Evolutionary conservation across 176 grass and related monocot species (phyloP), one percentile per base, ranked within the genome.

Genomic region (Zizania latifolia): DNA sequence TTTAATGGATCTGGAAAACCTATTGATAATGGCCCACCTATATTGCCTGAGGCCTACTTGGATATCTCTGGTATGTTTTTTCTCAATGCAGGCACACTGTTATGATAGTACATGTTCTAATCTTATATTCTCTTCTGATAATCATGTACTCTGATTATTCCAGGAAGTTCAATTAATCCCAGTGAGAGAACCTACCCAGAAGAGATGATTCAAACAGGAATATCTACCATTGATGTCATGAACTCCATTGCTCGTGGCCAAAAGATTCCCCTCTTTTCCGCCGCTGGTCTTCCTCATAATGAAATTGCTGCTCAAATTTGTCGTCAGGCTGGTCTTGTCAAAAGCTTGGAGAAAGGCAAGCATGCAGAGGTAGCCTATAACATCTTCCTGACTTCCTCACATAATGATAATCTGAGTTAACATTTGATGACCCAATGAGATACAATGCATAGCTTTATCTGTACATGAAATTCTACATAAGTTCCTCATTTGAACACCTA

Each of bases 211-310:
- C 96, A 99, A 79, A 99, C 96, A 38, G 96, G 96, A 29, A 99
- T 99, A 82, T 99, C 96, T 37, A 99, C 96, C 68, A 99, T 99
- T 55, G 96, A 99, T 82, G 96, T 99, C 77, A 99, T 99, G 96
- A 99, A 99, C 73, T 99, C 96, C 36, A 99, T 99, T 88, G 96
- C 96, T 84, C 79, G 96, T 84, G 96, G 96, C 13, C 96, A 99
- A 80, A 99, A 99, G 69, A 99, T 99, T 85, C 96, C 96, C 11
- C 87, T 99, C 28, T 99, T 99, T 85, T 99, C 96, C 88, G 96
- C 96, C 82, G 89, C 92, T 84, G 96, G 96, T 36, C 91, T 99
- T 75, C 96, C 96, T 55, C 96, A 99, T 62, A 99, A 99, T 75
- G 96, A 99, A 82, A 99, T 99, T 63, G 96, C 96, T 77, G 96